Conservation (phyloP, 163 green algal genomes). For the Prototheca cutis region DNA sequence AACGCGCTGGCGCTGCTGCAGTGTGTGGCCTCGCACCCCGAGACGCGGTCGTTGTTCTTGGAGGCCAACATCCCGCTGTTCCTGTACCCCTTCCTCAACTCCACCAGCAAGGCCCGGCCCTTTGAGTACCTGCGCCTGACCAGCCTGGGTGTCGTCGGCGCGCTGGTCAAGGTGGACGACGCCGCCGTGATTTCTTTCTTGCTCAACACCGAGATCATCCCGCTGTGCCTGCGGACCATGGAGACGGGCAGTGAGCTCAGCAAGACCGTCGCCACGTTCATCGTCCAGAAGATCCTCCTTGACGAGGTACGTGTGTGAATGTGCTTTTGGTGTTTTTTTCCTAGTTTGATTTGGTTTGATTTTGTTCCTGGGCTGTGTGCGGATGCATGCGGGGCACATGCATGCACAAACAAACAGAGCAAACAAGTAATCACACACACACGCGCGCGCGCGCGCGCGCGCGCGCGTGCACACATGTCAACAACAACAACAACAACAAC, state of each 20-base stretch:
- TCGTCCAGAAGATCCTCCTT: constrained; percentile 98
- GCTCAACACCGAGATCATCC: constrained; percentile 97
- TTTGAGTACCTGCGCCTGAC: constrained; percentile 99
- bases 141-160: constrained; percentile 90
- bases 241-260: constrained; percentile 97
- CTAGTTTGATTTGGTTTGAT: too few species aligned
- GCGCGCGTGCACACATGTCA: not conserved
- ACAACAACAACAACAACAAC: not conserved
- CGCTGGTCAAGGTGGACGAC: constrained; percentile 97
- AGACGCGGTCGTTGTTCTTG: constrained; percentile 91
- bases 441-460: too few species aligned
- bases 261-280: constrained; percentile 98
- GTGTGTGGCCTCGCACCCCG: constrained; percentile 82
- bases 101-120: constrained; percentile 85
- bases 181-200: constrained; percentile 99
- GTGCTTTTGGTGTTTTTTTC: too few species aligned
- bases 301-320: constrained; percentile 81
- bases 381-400: too few species aligned
- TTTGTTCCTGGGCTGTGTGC: too few species aligned
- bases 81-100: constrained; percentile 99
- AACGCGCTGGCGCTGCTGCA: constrained; percentile 96
- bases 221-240: constrained; percentile 96
- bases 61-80: constrained; percentile 96
- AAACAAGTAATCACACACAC: too few species aligned
- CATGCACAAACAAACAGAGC: too few species aligned